Base-by-base conservation (phyloP, 2,329 filamentous ascomycete genomes). In the Fonsecaea pedrosoi region DNA sequence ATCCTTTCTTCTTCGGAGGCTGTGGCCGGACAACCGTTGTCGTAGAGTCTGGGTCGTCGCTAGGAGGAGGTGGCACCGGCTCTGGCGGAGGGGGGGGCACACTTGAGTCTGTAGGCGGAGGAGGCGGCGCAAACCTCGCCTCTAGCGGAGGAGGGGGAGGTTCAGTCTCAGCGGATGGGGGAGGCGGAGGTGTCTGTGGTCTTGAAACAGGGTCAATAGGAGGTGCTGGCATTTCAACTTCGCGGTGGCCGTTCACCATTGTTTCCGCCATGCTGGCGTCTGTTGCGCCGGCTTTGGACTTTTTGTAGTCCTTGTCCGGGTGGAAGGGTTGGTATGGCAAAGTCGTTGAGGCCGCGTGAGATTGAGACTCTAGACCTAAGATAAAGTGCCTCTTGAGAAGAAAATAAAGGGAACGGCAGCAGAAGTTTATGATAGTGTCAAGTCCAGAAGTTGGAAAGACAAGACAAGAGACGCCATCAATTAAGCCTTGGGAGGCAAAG, bases 1-100 rank as follows among this genome's bases (percentile, higher is more conserved):
- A 86, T 72, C 85, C 84, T 60, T 76, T 74, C 73, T 87, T 86
- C 78, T 83, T 81, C 37, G 76, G 77, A 3, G 84, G 81, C 21
- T 83, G 80, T 5, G 80, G 84, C 12, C 79, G 78, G 21, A 74
- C 70, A 50, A 81, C 79, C 30, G 79, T 80, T 60, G 81, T 81
- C 60, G 81, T 79, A 62, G 81, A 79, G 15, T 75, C 75, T 56
- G 61, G 60, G 4, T 58, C 53, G 38, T 75, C 73, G 34, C 77
- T 76, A 18, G 77, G 77, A n/a, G 78, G 78, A 34, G 79, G 77
- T 54, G 77, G 76, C 15, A 76, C 72, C n/a, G 73, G 70, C 40
- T 73, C 71, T 12, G 79, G 79, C 64, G 81, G 81, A 62, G 82
- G 81, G 67, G 81, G 79, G 18, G 64, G 64, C 12, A 63, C 21